A percentile compares a stretch with the other conserved stretches of the same genome.
These are phyloP conservation scores for Meripilus lineatus DNA, from an alignment of 1,284 basidiomycete species.

Conservation along the genomic window DNA sequence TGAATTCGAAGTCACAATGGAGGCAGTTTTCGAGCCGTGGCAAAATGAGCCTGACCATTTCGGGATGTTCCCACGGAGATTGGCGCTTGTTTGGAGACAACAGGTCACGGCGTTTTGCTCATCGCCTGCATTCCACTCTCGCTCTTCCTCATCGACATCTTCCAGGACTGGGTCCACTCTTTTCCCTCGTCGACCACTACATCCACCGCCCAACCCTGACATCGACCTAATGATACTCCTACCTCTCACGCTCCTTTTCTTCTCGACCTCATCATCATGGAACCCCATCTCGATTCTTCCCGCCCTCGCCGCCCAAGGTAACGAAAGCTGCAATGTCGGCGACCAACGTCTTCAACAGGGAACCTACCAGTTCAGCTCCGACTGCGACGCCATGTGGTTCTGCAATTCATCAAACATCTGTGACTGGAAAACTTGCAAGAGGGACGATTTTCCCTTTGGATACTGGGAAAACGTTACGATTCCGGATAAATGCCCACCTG, in stretches of 20 bases:
- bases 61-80: too few species aligned
- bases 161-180: too few species aligned
- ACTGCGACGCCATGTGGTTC: conserved; percentile 70
- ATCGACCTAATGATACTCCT: conserved; percentile 23
- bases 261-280: conserved; percentile 25
- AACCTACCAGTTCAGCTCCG: conserved; percentile 72
- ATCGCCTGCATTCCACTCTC: too few species aligned
- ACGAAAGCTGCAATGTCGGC: conserved; percentile 41
- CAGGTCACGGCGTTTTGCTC: too few species aligned
- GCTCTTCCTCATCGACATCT: too few species aligned
- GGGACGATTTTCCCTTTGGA: conserved; percentile 74
- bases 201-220: too few species aligned
- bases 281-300: too few species aligned
- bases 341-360: conserved; percentile 67
- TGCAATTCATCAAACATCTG: conserved; percentile 60
- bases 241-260: conserved; percentile 37
- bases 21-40: too few species aligned
- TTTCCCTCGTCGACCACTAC: too few species aligned
- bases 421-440: conserved; percentile 62
- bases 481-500: conserved; percentile 57
- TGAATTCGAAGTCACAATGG: too few species aligned
- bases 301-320: conserved; percentile 38
- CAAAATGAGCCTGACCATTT: too few species aligned
- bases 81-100: too few species aligned
- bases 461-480: conserved; percentile 41